These are phyloP conservation scores for Entamoeba histolytica DNA, from an alignment of 208 protist species.

Conservation along the genomic window DNA sequence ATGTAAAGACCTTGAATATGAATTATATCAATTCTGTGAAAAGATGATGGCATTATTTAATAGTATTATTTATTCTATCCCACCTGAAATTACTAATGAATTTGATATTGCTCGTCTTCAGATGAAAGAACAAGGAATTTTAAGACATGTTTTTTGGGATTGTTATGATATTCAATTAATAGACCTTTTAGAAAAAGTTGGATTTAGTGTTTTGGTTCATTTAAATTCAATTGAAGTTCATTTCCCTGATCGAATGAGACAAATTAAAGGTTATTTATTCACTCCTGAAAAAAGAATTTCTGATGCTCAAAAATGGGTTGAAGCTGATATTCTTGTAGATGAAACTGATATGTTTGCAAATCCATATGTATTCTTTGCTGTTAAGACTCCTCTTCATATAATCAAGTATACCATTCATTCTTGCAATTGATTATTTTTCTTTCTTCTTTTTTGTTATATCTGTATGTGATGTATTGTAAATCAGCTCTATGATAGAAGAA, in stretches of 20 bases:
- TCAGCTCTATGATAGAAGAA: no score
- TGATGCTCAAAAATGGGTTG: background rate
- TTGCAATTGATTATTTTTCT: no score
- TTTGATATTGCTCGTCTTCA: background rate
- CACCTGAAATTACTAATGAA: background rate
- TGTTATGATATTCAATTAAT: background rate
- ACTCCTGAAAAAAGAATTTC: background rate
- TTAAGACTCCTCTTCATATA: background rate
- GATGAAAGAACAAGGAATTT: background rate
- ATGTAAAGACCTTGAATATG: background rate
- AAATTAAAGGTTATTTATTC: background rate
- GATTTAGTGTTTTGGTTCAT: background rate
- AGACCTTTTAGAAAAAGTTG: background rate
- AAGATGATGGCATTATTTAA: background rate
- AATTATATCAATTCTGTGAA: background rate
- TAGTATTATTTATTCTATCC: background rate
- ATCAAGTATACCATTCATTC: background rate
- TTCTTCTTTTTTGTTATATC: no score
- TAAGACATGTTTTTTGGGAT: background rate
- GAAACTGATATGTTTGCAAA: background rate
- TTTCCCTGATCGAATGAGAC: background rate
- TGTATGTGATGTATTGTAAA: no score
- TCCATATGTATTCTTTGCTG: background rate
- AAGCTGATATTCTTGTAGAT: background rate
- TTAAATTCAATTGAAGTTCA: background rate